Conservation (phyloP, 1,139 yeast species). For the Blastobotrys apis region DNA sequence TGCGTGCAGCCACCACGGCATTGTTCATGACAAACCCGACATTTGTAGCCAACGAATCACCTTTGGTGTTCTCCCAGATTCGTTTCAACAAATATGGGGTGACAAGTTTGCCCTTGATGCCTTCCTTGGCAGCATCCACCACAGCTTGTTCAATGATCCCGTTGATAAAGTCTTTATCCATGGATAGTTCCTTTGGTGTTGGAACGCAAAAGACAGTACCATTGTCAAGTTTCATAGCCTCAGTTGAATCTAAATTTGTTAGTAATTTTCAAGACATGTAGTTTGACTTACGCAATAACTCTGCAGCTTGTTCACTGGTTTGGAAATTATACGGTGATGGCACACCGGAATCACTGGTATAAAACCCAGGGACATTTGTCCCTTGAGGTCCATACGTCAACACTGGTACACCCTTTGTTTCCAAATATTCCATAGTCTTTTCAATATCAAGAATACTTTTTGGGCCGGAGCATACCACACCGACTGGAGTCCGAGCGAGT, state of each 20-base stretch:
- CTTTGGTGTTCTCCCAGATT: slow-evolving; percentile 63
- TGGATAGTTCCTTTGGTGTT: slow-evolving; percentile 63
- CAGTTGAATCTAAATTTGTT: slow-evolving; percentile 39
- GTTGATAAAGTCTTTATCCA: slow-evolving; percentile 51
- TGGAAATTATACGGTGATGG: slow-evolving; percentile 62
- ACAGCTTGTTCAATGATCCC: slow-evolving; percentile 57
- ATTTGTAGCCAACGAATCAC: slow-evolving; percentile 67
- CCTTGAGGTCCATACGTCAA: slow-evolving; percentile 45
- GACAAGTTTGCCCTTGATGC: slow-evolving; percentile 64
- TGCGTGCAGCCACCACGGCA: slow-evolving; percentile 61
- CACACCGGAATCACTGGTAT: slow-evolving; percentile 71
- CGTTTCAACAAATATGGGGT: slow-evolving; percentile 72
- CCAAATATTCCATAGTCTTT: slow-evolving; percentile 78
- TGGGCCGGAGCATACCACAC: slow-evolving; percentile 91
- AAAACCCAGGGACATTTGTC: slow-evolving; percentile 78
- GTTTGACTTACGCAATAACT: slow-evolving; percentile 47
- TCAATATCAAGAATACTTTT: slow-evolving; percentile 79
- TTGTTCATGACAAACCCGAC: slow-evolving; percentile 74
- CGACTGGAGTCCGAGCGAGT: slow-evolving; percentile 73
- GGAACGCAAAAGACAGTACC: slow-evolving; percentile 82
- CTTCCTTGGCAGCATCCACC: slow-evolving; percentile 48
- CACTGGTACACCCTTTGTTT: slow-evolving; percentile 73
- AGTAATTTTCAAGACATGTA: slow-evolving; percentile 9
- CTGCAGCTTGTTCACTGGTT: slow-evolving; percentile 56
- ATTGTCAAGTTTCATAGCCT: slow-evolving; percentile 49